Percentiles rank a stretch among this genome's conserved stretches.
These are phyloP conservation scores for Limnomonas spitsbergensis DNA, from an alignment of 139 green algal species.

Conservation along the genomic window DNA sequence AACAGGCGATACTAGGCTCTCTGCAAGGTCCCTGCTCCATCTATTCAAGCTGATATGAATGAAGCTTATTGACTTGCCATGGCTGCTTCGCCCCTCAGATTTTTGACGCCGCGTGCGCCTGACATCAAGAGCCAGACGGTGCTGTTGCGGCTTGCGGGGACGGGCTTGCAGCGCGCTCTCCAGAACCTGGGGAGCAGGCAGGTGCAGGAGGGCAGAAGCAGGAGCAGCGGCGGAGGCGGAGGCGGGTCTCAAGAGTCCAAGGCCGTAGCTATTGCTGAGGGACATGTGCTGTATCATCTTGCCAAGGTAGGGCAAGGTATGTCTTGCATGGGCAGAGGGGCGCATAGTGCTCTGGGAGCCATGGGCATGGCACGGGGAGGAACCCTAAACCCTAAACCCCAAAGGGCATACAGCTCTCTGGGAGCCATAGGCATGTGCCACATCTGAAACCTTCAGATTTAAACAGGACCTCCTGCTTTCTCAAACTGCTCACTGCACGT, in stretches of 20 bases:
- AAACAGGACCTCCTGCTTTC: too few relatives aligned
- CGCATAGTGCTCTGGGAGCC: background rate
- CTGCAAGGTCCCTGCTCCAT: too few relatives aligned
- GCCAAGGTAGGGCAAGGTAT: background rate
- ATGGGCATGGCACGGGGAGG: background rate
- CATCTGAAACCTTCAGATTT: too few relatives aligned
- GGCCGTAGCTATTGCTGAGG: slow-evolving; percentile 6
- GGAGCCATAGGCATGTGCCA: too few relatives aligned
- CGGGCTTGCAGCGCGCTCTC: slow-evolving; percentile 59
- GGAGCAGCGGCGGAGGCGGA: background rate
- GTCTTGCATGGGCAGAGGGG: background rate
- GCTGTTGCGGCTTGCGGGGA: slow-evolving; percentile 61
- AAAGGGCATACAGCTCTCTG: too few relatives aligned
- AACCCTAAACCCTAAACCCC: too few relatives aligned
- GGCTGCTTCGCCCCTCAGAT: slow-evolving; percentile 13
- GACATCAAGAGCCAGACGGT: slow-evolving; percentile 60
- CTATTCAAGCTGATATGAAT: too few relatives aligned
- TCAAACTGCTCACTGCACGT: too few relatives aligned
- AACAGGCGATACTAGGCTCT: too few relatives aligned
- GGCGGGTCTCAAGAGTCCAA: background rate
- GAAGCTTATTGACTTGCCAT: too few relatives aligned
- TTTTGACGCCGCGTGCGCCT: slow-evolving; percentile 51
- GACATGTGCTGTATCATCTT: slow-evolving; percentile 16
- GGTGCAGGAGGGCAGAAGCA: background rate
- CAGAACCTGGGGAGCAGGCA: background rate